Conservation (phyloP, 257 asterid genomes). For the Salvia miltiorrhiza region DNA sequence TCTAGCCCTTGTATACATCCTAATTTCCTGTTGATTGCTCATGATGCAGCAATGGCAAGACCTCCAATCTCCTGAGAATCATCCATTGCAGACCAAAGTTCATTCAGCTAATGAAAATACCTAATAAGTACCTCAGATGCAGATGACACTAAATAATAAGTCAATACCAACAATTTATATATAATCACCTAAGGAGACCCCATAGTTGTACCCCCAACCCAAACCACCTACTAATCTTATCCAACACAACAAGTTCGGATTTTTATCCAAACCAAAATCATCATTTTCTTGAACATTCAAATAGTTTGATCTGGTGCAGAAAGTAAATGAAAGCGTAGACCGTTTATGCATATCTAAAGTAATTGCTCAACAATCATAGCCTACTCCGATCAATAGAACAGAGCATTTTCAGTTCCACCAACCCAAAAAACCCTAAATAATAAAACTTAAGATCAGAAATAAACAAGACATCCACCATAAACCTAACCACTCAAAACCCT, state of each 20-base stretch:
- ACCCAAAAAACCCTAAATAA: not conserved
- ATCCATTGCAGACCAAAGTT: constrained; percentile 6
- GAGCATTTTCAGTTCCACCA: not conserved
- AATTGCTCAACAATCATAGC: not conserved
- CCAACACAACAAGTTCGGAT: not conserved
- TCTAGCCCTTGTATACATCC: constrained; percentile 37
- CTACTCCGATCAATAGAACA: not conserved
- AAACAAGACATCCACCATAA: no score
- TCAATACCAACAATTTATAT: not conserved
- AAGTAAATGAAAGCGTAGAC: not conserved
- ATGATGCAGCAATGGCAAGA: constrained; percentile 21
- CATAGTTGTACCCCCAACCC: not conserved
- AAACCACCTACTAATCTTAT: not conserved
- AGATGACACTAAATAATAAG: not conserved
- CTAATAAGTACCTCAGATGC: not conserved
- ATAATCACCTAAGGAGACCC: not conserved
- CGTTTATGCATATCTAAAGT: not conserved
- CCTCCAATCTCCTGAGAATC: constrained; percentile 22
- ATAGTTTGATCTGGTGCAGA: not conserved
- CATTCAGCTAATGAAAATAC: not conserved
- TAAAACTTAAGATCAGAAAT: no score
- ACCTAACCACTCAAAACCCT: constrained; percentile 21
- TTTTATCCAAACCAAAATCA: not conserved
- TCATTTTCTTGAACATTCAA: not conserved
- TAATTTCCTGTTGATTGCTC: constrained; percentile 31